Base-by-base conservation (phyloP, 1,284 basidiomycete genomes). In the Mycosarcoma mackinlayi region DNA sequence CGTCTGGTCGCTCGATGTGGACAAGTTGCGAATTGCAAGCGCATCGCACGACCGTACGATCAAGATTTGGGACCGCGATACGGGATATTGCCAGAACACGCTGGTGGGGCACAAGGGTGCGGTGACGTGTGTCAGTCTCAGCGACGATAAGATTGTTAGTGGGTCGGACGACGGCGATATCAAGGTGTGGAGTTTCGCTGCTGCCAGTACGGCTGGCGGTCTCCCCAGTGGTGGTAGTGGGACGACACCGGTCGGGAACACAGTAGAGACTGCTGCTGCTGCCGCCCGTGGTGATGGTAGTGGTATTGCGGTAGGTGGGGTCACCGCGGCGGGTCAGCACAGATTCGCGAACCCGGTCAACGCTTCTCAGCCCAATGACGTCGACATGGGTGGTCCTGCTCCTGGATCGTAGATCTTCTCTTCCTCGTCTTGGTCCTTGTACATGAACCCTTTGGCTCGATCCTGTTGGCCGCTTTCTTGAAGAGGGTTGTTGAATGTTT, bases 81-180 rank as follows among this genome's bases (percentile, higher is more conserved):
- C 94, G 58, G 92, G 91, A 21, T 87, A 87, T 58, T 97, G 94
- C 76, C 90, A 90, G 18, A 88, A 92, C 49, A 98, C 96, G 1
- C 87, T 98, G 5, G 92, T 96, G 18, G 95, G 94, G 1, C 96
- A 98, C 82, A 88, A 92, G 44, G 94, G 92, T 27, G 93, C 95
- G 3, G 94, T 98, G 44, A 97, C 92, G 18, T 93, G 92, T 75
- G 85, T 98, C 31, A 90, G 89, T 28, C 86, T 98, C 3, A 92
- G 91, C 1, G 95, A 98, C 83, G 94, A 97, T 83, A 94, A 94
- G 85, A 92, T 98, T 60, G 89, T 98, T 6, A 94, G 92, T 27
- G 95, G 94, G 3, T 92, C 92, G 61, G 95, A 97, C 83, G 93
- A 96, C 76, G 88, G 89, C 11, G 89, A 91, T 67, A 84, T 94